phyloP scores from a whole-genome alignment of 208 protist genomes.

The Leishmania turanica region DNA sequence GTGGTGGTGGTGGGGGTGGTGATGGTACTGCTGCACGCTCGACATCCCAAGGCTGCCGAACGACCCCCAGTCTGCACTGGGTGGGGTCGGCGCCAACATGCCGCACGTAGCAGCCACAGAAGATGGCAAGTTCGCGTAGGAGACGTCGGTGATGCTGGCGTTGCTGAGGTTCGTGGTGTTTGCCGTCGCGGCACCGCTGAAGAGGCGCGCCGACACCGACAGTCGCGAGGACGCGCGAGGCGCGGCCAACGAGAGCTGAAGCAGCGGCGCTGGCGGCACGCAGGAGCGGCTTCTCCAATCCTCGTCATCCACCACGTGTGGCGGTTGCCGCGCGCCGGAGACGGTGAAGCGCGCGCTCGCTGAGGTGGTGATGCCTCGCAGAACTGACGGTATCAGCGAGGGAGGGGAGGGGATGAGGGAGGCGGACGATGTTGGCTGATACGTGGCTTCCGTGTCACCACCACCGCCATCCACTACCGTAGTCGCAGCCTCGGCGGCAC shows the following conservation, averaged over 20 bases:
- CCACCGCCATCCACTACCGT: neutral
- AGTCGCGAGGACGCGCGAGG: neutral
- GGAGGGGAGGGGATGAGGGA: neutral
- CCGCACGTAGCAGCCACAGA: neutral
- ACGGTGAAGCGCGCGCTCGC: neutral
- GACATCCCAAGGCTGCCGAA: neutral
- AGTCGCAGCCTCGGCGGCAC: neutral
- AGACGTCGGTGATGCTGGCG: neutral
- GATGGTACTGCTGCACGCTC: neutral
- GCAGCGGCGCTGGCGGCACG: slow-evolving; percentile 3
- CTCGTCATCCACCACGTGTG: neutral
- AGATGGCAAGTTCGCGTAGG: neutral
- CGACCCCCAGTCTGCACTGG: neutral
- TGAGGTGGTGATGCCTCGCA: neutral
- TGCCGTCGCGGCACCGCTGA: neutral
- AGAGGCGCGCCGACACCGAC: neutral
- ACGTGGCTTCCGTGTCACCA: neutral
- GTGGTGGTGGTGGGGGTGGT: neutral
- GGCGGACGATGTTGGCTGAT: neutral
- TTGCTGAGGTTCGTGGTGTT: neutral
- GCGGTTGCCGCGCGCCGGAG: neutral
- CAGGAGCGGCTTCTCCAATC: neutral
- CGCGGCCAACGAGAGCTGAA: neutral
- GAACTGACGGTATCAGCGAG: neutral
- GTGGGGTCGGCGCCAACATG: neutral